These are phyloP conservation scores for Saccharomyces hybrid DNA, from an alignment of 1,139 yeast genomes.

Conservation along the genomic window DNA sequence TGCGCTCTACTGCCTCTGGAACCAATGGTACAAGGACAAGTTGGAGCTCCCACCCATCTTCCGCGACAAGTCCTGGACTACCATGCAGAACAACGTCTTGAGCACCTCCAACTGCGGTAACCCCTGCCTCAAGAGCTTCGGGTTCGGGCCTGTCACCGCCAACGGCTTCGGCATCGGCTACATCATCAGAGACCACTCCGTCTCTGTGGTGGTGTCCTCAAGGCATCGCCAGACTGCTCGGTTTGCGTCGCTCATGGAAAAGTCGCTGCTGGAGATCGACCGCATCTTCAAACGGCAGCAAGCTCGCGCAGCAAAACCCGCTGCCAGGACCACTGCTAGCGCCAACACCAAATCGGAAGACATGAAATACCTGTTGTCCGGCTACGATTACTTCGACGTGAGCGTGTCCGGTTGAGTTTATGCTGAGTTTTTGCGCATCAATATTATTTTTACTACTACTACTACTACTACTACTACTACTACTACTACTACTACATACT, in stretches of 20 bases:
- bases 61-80: conserved; percentile 71
- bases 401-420: conserved; percentile 19
- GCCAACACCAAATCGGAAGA: conserved; percentile 16
- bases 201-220: conserved; percentile 79
- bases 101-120: conserved; percentile 75
- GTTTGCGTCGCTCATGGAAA: conserved; percentile 40
- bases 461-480: too few species aligned
- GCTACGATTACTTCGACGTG: conserved; percentile 30
- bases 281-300: conserved; percentile 18
- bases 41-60: conserved; percentile 52
- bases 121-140: conserved; percentile 78
- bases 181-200: conserved; percentile 75
- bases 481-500: too few species aligned
- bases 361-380: conserved; percentile 22
- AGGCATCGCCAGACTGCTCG: conserved; percentile 86
- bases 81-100: conserved; percentile 56
- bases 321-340: not conserved
- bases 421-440: not conserved
- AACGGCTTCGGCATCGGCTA: conserved; percentile 91
- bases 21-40: conserved; percentile 48
- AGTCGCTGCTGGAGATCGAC: conserved; percentile 24
- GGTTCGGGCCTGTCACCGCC: conserved; percentile 87
- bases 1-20: conserved; percentile 84
- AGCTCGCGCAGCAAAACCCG: not conserved
- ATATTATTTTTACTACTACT: not conserved